These are phyloP conservation scores for Dothideomycetidae sp. DNA, from an alignment of 2,329 filamentous ascomycete species.

Conservation along the genomic window DNA sequence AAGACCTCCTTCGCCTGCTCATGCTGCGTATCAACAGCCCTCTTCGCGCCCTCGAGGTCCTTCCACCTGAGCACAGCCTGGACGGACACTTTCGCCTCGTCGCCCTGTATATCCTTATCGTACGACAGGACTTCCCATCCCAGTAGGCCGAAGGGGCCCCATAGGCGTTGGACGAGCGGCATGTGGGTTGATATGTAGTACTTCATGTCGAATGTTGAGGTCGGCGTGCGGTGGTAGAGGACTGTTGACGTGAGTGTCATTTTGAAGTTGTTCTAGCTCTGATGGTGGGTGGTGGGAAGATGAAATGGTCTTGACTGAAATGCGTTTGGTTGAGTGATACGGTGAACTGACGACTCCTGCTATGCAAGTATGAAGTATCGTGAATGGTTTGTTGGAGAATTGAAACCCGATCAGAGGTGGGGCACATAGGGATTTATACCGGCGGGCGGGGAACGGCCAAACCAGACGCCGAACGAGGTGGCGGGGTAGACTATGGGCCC, in stretches of 20 bases:
- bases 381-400: too few species aligned
- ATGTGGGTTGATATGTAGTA: conserved; percentile 33
- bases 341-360: too few species aligned
- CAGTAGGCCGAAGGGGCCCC: conserved; percentile 26
- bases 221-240: conserved; percentile 23
- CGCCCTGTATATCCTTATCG: conserved; percentile 2
- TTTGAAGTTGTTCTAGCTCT: neutral
- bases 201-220: conserved; percentile 28
- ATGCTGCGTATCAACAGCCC: conserved; percentile 12
- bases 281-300: neutral
- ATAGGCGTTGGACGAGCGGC: conserved; percentile 27
- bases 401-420: too few species aligned
- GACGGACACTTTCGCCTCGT: neutral
- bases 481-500: too few species aligned
- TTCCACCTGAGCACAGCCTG: conserved; percentile 13
- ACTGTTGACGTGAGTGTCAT: neutral
- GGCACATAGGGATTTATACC: too few species aligned
- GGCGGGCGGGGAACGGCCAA: too few species aligned
- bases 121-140: conserved; percentile 14
- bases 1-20: neutral
- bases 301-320: too few species aligned
- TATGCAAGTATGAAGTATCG: too few species aligned
- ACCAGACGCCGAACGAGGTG: too few species aligned
- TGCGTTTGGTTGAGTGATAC: too few species aligned
- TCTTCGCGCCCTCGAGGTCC: conserved; percentile 11